Evolutionary conservation across 441 rosid species (phyloP).

Genomic region (Erodium texanum): DNA sequence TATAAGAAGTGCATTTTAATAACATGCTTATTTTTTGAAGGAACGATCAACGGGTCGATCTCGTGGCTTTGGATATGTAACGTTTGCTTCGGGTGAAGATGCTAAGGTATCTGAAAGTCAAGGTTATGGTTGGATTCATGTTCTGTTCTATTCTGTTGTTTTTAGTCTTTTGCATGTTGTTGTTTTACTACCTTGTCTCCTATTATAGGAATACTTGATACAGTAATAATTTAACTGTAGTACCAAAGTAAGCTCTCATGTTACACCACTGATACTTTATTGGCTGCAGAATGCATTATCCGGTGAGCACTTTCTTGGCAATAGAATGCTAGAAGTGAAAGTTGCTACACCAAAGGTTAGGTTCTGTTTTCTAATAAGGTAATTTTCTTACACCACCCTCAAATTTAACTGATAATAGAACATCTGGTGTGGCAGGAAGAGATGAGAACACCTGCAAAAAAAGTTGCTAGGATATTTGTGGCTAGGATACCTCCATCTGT

Average conservation of each 20-base stretch:
- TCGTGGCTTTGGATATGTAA: conserved; percentile 96
- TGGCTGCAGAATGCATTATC: conserved; percentile 48
- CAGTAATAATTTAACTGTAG: neutral
- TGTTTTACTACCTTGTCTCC: neutral
- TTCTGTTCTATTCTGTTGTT: neutral
- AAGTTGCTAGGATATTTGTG: conserved; percentile 77
- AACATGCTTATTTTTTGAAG: conserved; percentile 40
- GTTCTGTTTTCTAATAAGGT: neutral
- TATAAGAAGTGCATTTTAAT: neutral
- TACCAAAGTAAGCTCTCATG: neutral
- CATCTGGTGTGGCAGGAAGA: conserved; percentile 51
- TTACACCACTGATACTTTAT: conserved; percentile 2
- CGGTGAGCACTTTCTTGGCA: conserved; percentile 72
- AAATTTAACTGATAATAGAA: conserved; percentile 2
- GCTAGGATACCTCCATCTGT: conserved; percentile 83
- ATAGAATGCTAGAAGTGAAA: conserved; percentile 78
- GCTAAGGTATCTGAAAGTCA: conserved; percentile 45
- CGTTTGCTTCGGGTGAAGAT: conserved; percentile 69
- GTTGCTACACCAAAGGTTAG: conserved; percentile 90
- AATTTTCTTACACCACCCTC: neutral
- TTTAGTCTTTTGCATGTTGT: neutral
- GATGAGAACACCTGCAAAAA: conserved; percentile 80
- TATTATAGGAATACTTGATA: neutral
- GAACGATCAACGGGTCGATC: conserved; percentile 88
- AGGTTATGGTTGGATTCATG: neutral